Percentiles rank a stretch among this genome's conserved stretches.
Conservation (phyloP, 129 eudicot species). For the Pittosporum tobira region DNA sequence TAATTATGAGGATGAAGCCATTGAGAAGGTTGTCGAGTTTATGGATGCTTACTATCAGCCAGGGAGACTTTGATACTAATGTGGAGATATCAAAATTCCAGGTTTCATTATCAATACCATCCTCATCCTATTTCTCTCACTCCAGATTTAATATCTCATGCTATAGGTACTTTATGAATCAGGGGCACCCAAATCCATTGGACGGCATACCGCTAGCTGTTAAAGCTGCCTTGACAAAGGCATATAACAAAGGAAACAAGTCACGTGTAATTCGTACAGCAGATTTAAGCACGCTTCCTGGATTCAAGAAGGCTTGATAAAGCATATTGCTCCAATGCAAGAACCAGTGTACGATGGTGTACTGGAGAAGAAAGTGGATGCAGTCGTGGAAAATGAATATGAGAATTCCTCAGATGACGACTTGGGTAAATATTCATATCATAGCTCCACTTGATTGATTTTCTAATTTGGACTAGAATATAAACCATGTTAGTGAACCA, state of each 20-base stretch:
- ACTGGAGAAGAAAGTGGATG: conserved; percentile 20
- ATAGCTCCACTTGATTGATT: no score
- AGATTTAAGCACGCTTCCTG: conserved; percentile 85
- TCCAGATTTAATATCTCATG: neutral
- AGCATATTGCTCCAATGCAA: conserved; percentile 78
- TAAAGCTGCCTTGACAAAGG: conserved; percentile 82
- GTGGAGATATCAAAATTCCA: conserved; percentile 67
- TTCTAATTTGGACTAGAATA: no score
- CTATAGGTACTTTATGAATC: conserved; percentile 1
- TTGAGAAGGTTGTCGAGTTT: conserved; percentile 88
- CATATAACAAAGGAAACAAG: conserved; percentile 88
- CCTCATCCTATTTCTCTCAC: neutral
- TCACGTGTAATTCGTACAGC: conserved; percentile 78
- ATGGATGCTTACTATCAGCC: conserved; percentile 82
- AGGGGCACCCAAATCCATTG: conserved; percentile 73
- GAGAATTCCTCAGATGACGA: conserved; percentile 79
- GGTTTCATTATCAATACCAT: conserved; percentile 29
- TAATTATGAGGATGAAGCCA: conserved; percentile 75
- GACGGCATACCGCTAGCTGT: conserved; percentile 85
- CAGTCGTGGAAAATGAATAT: conserved; percentile 55
- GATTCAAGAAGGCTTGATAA: conserved; percentile 82
- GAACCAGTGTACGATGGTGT: conserved; percentile 69
- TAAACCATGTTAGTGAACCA: no score
- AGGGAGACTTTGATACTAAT: conserved; percentile 79
- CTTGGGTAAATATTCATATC: conserved; percentile 35